Conservation (phyloP, 306 rosid genomes). For the Oemleria cerasiformis region DNA sequence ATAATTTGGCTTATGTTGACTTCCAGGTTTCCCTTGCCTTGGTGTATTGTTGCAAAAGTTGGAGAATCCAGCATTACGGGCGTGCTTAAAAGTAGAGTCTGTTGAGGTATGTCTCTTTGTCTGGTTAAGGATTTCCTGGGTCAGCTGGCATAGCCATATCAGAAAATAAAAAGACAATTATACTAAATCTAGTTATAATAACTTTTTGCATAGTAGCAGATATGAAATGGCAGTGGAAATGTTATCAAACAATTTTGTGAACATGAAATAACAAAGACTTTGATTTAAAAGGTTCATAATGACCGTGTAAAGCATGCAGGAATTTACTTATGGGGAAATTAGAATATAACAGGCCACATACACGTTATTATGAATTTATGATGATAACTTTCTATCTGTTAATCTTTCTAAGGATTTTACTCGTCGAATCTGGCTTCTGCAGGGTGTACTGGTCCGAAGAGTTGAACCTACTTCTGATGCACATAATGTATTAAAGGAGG, state of each 20-base stretch:
- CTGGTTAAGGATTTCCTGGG: constrained; percentile 16
- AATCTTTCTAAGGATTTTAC: constrained; percentile 13
- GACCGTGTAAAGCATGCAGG: background rate
- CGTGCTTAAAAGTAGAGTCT: constrained; percentile 71
- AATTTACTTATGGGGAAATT: background rate
- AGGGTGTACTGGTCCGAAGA: constrained; percentile 93
- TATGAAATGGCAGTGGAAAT: constrained; percentile 4
- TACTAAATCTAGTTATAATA: background rate
- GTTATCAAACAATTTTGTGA: background rate
- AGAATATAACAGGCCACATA: constrained; percentile 3
- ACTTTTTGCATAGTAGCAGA: background rate
- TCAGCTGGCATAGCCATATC: background rate
- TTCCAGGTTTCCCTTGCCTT: constrained; percentile 89
- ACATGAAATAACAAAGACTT: background rate
- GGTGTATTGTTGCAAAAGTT: constrained; percentile 94
- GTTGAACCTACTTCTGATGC: constrained; percentile 96
- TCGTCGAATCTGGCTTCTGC: constrained; percentile 29
- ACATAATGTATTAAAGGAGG: constrained; percentile 81
- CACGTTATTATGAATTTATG: background rate
- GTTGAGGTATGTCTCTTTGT: constrained; percentile 62
- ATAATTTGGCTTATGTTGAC: constrained; percentile 12
- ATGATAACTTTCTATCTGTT: constrained; percentile 4
- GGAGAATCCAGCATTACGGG: constrained; percentile 91
- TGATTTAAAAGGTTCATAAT: background rate
- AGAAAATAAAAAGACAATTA: background rate